These are phyloP conservation scores for Didymella pinodella DNA, from an alignment of 2,329 filamentous ascomycete genomes.

Conservation along the genomic window DNA sequence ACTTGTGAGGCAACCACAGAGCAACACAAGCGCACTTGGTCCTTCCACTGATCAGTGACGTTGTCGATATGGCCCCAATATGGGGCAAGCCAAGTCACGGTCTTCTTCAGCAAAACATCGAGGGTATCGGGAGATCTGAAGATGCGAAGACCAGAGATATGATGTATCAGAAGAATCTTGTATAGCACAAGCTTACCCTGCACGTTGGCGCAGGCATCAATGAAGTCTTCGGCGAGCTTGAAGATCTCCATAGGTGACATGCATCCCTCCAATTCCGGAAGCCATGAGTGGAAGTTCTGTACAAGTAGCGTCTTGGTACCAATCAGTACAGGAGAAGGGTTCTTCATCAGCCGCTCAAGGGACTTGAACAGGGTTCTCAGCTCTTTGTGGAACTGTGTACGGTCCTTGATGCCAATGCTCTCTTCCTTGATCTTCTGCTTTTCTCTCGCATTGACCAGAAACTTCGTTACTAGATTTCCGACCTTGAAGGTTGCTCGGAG, in stretches of 20 bases:
- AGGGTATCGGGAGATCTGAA: constrained; percentile 82
- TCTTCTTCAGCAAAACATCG: constrained; percentile 77
- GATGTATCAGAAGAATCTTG: constrained; percentile 90
- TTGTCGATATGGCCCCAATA: constrained; percentile 84
- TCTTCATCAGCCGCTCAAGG: constrained; percentile 88
- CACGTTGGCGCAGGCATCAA: constrained; percentile 86
- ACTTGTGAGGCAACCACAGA: constrained; percentile 89
- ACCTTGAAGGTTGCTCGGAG: constrained; percentile 94
- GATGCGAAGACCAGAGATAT: constrained; percentile 82
- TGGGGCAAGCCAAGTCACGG: constrained; percentile 87
- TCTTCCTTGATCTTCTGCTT: constrained; percentile 90
- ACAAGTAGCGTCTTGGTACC: constrained; percentile 95
- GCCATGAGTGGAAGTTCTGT: constrained; percentile 95
- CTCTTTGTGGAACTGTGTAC: constrained; percentile 80
- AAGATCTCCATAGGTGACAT: constrained; percentile 85
- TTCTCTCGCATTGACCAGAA: constrained; percentile 87
- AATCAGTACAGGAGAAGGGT: constrained; percentile 81
- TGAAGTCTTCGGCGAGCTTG: constrained; percentile 89
- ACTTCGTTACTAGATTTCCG: constrained; percentile 88
- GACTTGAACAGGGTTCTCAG: constrained; percentile 88
- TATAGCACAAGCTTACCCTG: constrained; percentile 92
- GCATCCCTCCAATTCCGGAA: constrained; percentile 84
- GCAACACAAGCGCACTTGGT: constrained; percentile 92
- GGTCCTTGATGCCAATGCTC: constrained; percentile 80
- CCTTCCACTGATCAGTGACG: constrained; percentile 85